Base-by-base conservation (phyloP, 129 eudicot species). In the Oenanthe sinensis region DNA sequence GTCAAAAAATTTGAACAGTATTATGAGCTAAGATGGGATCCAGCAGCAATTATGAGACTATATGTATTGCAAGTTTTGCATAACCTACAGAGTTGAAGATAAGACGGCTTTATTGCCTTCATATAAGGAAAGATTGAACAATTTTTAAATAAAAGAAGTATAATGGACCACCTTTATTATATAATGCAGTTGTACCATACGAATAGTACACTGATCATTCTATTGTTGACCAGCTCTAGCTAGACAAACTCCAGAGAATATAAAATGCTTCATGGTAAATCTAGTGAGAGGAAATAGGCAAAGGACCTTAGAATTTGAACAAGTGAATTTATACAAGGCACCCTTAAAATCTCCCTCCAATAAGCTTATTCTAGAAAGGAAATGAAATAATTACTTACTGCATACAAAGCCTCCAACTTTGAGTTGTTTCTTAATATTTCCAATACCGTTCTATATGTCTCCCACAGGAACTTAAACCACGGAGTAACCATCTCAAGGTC, bases 401-500 rank as follows among this genome's bases (percentile, higher is more conserved):
- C 96, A 85, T 90, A 94, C 12, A 94, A 79, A 30, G 85, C 91
- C 91, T 90, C 89, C 82, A 94, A 78, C 45, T 87, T 91, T 40
- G 97, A 91, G 84, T 94, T 94, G 87, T 94, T 94, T 43, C 97
- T 81, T 45, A 94, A 82, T 43, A 94, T 91, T 84, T 94, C 98
- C 49, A 94, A 85, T 30, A 94, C 96, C 0, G 93, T 91, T 87
- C 97, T 87, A 71, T 94, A 94, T 0, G 98, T 94, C 78, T 94
- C 98, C 98, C 96, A 91, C 83, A 94, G 78, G 77, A 91, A 94
- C 62, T 91, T 94, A 54, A 94, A 91, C 97, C 97, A 94, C 2
- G 97, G 98, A 20, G 98, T 94, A 47, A 94, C 96, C 82, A 91
- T 96, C 87, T 91, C 97, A 62, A 96, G 90, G 77, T 91, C 98